These are phyloP conservation scores for Hyaloscypha bicolor DNA, from an alignment of 495 filamentous ascomycete species.

Conservation along the genomic window DNA sequence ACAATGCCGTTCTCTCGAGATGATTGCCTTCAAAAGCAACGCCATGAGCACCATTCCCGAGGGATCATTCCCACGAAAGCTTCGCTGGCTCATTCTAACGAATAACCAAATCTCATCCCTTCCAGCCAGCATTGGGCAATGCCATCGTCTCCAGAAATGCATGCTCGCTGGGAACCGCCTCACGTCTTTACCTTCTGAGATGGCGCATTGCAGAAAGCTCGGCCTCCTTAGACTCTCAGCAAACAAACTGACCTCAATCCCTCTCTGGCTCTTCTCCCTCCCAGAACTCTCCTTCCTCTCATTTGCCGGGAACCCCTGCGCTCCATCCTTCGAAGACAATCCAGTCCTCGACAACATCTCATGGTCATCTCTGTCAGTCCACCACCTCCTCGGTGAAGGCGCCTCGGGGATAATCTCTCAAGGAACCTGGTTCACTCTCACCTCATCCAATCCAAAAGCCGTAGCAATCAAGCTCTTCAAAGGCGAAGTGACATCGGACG, in stretches of 20 bases:
- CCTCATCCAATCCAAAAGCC: constrained; percentile 34
- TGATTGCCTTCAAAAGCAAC: constrained; percentile 49
- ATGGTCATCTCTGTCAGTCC: constrained; percentile 41
- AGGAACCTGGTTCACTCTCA: constrained; percentile 33
- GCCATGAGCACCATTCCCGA: constrained; percentile 45
- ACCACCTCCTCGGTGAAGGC: constrained; percentile 38
- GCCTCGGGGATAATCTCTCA: constrained; percentile 44
- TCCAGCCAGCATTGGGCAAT: constrained; percentile 43
- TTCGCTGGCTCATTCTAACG: constrained; percentile 49
- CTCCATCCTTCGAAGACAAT: constrained; percentile 23
- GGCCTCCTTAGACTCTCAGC: constrained; percentile 42
- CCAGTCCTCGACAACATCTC: constrained; percentile 37
- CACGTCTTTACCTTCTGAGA: constrained; percentile 38
- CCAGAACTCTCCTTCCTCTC: constrained; percentile 48
- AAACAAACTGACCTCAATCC: constrained; percentile 41
- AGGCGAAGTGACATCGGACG: constrained; percentile 42
- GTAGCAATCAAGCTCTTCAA: constrained; percentile 51
- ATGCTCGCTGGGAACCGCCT: constrained; percentile 47
- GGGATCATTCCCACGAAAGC: constrained; percentile 40
- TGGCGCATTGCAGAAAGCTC: constrained; percentile 45
- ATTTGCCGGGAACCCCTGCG: constrained; percentile 49
- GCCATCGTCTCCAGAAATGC: constrained; percentile 43
- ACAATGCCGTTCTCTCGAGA: constrained; percentile 45
- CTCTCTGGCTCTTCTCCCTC: constrained; percentile 44
- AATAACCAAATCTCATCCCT: constrained; percentile 41